These are phyloP conservation scores for Lactarius deliciosus DNA, from an alignment of 768 basidiomycete genomes.

Conservation along the genomic window DNA sequence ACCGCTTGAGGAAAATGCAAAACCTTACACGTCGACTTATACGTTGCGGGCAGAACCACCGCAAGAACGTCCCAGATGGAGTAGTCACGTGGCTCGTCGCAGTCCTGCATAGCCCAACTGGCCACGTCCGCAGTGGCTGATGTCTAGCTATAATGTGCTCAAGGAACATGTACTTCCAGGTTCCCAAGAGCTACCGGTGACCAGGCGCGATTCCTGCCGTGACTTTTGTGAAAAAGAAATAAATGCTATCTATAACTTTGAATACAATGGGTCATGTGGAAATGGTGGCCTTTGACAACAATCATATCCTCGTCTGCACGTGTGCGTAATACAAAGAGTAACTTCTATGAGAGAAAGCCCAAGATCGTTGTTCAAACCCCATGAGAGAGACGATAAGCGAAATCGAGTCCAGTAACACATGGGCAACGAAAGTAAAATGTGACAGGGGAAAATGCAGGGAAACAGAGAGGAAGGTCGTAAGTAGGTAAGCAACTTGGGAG, in stretches of 20 bases:
- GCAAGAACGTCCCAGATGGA: too few species aligned
- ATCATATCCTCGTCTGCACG: slow-evolving; percentile 10
- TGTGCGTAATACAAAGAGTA: slow-evolving; percentile 16
- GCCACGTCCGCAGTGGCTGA: not conserved
- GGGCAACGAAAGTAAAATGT: slow-evolving; percentile 5
- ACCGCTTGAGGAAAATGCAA: not conserved
- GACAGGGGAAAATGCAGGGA: not conserved
- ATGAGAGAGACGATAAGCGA: not conserved
- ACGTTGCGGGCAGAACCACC: too few species aligned
- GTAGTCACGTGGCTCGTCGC: not conserved
- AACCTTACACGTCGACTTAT: not conserved
- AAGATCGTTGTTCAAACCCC: slow-evolving; percentile 12
- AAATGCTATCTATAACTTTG: not conserved
- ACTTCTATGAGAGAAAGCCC: slow-evolving; percentile 22
- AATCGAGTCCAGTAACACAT: not conserved
- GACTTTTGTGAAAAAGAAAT: not conserved
- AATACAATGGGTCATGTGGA: not conserved
- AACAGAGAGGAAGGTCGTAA: not conserved
- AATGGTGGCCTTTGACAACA: not conserved
- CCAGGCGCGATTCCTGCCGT: not conserved
- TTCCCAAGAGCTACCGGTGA: not conserved
- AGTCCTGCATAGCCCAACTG: not conserved
- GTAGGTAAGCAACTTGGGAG: slow-evolving; percentile 14
- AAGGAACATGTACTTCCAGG: not conserved
- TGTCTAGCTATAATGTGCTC: not conserved